phyloP scores from a whole-genome alignment of 192 early-diverging fungal species.

The Backusella sp. region DNA sequence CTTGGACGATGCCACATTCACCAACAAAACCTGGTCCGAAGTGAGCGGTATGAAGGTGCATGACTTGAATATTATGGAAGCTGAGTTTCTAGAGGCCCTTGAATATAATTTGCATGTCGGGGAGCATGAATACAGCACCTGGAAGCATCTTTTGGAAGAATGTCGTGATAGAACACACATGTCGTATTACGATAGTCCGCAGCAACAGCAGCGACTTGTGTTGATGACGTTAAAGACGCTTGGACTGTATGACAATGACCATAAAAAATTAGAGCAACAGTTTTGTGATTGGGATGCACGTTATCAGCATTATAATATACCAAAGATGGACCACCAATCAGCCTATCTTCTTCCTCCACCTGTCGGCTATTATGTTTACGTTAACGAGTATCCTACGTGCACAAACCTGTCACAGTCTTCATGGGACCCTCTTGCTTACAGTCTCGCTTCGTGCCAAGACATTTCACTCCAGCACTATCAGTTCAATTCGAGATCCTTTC shows the following conservation, averaged over 20 bases:
- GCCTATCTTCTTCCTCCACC: conserved; percentile 5
- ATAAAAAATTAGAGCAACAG: neutral
- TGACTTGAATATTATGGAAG: conserved; percentile 84
- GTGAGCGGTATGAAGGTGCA: conserved; percentile 78
- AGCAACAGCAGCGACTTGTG: neutral
- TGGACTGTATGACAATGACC: conserved; percentile 10
- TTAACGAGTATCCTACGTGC: conserved; percentile 9
- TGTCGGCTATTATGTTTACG: conserved; percentile 2
- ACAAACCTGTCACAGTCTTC: conserved; percentile 13
- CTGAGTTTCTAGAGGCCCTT: conserved; percentile 77
- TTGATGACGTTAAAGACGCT: conserved; percentile 9
- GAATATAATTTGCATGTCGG: conserved; percentile 73
- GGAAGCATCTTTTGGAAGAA: conserved; percentile 52
- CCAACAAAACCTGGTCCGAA: conserved; percentile 87
- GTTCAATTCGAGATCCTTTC: neutral
- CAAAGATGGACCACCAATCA: neutral
- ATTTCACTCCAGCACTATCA: neutral
- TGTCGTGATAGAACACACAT: conserved; percentile 31
- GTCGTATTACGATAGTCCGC: conserved; percentile 4
- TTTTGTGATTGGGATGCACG: neutral
- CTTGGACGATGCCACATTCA: conserved; percentile 85
- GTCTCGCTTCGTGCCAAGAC: conserved; percentile 2
- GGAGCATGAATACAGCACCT: conserved; percentile 61
- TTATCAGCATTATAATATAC: conserved; percentile 10
- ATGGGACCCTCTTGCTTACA: conserved; percentile 17